Conservation (phyloP, 495 filamentous ascomycete species). For the Daldinia vernicosa region DNA sequence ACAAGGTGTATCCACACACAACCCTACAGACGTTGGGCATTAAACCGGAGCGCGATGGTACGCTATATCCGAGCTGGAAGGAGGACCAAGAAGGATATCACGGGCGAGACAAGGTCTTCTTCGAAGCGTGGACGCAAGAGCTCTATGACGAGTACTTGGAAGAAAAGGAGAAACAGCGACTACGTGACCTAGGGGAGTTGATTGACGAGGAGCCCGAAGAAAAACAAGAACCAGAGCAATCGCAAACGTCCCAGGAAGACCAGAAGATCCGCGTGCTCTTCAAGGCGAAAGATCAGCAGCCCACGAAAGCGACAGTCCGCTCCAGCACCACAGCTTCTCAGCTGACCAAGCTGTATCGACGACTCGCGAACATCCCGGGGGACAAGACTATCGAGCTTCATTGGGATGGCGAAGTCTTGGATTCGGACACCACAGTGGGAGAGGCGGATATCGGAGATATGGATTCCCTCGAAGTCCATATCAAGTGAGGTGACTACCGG, state of each 20-base stretch:
- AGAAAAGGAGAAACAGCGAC: conserved; percentile 50
- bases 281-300: conserved; percentile 53
- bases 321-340: conserved; percentile 50
- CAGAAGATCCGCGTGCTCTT: conserved; percentile 64
- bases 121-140: conserved; percentile 78
- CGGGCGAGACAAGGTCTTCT: conserved; percentile 60
- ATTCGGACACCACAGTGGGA: conserved; percentile 65
- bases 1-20: conserved; percentile 75
- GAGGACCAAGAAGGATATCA: conserved; percentile 43
- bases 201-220: conserved; percentile 31
- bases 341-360: conserved; percentile 53
- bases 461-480: conserved; percentile 79
- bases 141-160: conserved; percentile 60
- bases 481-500: conserved; percentile 54
- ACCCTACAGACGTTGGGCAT: conserved; percentile 75
- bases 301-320: conserved; percentile 50
- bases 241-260: conserved; percentile 39
- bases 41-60: conserved; percentile 52
- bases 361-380: conserved; percentile 43
- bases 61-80: conserved; percentile 45
- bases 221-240: conserved; percentile 22
- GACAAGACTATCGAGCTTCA: conserved; percentile 67
- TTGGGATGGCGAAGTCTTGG: conserved; percentile 84
- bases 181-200: conserved; percentile 39
- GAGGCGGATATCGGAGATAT: conserved; percentile 81